A percentile compares a stretch with the other conserved stretches of the same genome.
These are phyloP conservation scores for Aspergillus pseudotamarii DNA, from an alignment of 2,329 filamentous ascomycete species.

Conservation along the genomic window DNA sequence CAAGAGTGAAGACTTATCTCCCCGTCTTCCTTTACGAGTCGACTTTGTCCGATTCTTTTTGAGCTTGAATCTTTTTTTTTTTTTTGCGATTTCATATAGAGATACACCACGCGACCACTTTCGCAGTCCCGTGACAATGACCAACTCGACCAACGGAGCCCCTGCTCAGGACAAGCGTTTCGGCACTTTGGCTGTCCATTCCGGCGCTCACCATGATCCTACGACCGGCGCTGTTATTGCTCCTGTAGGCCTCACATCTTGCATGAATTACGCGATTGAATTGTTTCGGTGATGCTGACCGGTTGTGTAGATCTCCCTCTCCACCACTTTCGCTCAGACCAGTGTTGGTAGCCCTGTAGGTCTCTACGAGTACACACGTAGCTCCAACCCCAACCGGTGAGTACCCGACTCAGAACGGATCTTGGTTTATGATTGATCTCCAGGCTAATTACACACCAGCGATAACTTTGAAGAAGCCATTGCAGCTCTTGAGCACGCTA, in stretches of 20 bases:
- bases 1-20: background rate
- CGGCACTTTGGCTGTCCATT: conserved; percentile 92
- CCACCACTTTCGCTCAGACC: conserved; percentile 93
- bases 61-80: conserved; percentile 4
- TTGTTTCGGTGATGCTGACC: conserved; percentile 14
- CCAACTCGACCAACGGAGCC: conserved; percentile 40
- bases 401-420: conserved; percentile 16
- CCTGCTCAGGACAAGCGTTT: conserved; percentile 78
- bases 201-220: conserved; percentile 87
- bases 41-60: conserved; percentile 7
- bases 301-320: conserved; percentile 74
- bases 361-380: conserved; percentile 88
- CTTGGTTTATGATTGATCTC: background rate
- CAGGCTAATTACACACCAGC: conserved; percentile 43
- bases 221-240: conserved; percentile 94
- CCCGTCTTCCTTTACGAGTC: background rate
- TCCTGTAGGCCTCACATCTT: conserved; percentile 53
- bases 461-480: conserved; percentile 92
- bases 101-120: background rate
- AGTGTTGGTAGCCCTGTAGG: conserved; percentile 86
- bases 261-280: conserved; percentile 4
- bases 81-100: background rate
- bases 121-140: conserved; percentile 24
- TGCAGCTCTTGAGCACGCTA: conserved; percentile 88
- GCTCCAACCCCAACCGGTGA: conserved; percentile 84